A percentile compares a stretch with the other conserved stretches of the same genome.
These are phyloP conservation scores for Rhipidocladum racemiflorum DNA, from an alignment of 176 grass and related monocot genomes.

Conservation along the genomic window DNA sequence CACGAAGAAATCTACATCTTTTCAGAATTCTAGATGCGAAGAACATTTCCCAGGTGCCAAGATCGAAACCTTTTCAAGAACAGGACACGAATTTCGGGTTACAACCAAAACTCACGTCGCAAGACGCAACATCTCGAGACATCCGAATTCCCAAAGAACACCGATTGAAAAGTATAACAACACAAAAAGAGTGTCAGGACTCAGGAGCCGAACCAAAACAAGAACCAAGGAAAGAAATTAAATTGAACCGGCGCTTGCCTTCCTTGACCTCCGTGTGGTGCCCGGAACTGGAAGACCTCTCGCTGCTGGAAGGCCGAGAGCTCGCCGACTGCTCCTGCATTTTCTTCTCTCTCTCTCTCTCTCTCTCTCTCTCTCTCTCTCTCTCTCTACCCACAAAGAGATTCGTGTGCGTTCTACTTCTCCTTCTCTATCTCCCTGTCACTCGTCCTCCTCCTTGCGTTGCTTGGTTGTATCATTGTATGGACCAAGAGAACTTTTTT, in stretches of 20 bases:
- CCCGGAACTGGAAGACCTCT: slow-evolving; percentile 91
- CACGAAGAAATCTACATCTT: not conserved
- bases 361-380: not conserved
- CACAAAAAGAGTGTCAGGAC: not conserved
- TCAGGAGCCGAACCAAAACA: not conserved
- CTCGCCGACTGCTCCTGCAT: slow-evolving; percentile 76
- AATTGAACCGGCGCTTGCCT: slow-evolving; percentile 30
- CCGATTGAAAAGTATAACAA: not conserved
- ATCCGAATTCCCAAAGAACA: not conserved
- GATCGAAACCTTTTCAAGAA: not conserved
- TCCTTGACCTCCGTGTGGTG: slow-evolving; percentile 71
- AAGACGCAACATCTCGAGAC: not conserved
- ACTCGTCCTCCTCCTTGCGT: too few relatives aligned
- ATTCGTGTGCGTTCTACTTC: not conserved
- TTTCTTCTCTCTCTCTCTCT: not conserved
- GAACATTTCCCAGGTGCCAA: not conserved
- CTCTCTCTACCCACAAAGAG: not conserved
- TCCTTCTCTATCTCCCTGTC: not conserved
- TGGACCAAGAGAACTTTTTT: slow-evolving; percentile 26
- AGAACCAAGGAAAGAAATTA: not conserved
- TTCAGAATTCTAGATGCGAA: not conserved
- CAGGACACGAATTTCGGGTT: not conserved
- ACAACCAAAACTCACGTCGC: not conserved
- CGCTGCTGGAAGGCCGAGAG: slow-evolving; percentile 89
- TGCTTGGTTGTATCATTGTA: slow-evolving; percentile 3